phyloP scores from a whole-genome alignment of 2,329 filamentous ascomycete genomes.

The Cordyceps cateniannulata region DNA sequence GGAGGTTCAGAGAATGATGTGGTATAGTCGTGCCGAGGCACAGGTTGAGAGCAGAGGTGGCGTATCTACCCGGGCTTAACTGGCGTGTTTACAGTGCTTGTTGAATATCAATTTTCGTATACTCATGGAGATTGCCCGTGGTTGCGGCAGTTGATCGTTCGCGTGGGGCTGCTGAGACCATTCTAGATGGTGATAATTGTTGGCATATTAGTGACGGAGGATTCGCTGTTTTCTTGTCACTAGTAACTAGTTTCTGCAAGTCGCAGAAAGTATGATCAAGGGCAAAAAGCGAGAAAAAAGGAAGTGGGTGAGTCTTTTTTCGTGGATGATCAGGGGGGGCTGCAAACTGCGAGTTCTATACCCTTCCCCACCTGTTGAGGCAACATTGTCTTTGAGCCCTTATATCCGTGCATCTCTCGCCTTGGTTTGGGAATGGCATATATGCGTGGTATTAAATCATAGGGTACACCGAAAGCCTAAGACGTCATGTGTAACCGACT shows the following conservation, averaged over 20 bases:
- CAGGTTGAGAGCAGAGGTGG: neutral
- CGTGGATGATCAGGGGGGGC: neutral
- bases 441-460: neutral
- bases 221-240: neutral
- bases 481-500: slow-evolving; percentile 3
- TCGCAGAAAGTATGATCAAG: neutral
- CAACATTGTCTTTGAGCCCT: neutral
- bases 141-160: no score
- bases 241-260: neutral
- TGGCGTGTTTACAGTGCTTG: neutral
- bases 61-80: neutral
- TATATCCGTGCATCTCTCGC: neutral
- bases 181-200: no score
- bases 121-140: no score
- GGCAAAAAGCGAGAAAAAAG: neutral
- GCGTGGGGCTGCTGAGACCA: no score
- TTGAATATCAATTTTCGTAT: no score
- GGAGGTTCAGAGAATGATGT: slow-evolving; percentile 1
- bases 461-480: neutral
- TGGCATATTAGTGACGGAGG: no score
- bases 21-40: neutral
- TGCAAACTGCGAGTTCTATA: neutral
- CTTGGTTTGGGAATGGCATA: neutral
- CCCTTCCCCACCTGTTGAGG: neutral
- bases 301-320: neutral